These are phyloP conservation scores for Schwanniomyces occidentalis DNA, from an alignment of 805 yeast genomes.

Conservation along the genomic window DNA sequence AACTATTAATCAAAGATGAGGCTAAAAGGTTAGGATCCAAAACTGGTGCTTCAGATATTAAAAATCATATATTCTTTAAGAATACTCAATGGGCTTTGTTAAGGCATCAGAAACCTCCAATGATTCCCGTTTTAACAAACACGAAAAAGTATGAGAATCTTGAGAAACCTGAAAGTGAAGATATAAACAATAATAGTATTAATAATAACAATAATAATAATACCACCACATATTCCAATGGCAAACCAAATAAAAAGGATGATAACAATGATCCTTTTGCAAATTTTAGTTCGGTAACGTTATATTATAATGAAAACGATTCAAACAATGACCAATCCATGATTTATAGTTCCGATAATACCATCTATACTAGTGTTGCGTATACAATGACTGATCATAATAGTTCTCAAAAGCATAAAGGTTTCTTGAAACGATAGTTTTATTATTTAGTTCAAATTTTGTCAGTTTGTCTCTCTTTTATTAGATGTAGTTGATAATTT, in stretches of 20 bases:
- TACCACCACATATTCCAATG: constrained; percentile 48
- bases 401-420: constrained; percentile 24
- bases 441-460: too few relatives aligned
- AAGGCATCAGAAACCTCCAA: constrained; percentile 91
- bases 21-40: constrained; percentile 84
- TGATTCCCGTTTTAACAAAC: constrained; percentile 76
- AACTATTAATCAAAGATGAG: constrained; percentile 86
- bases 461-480: too few relatives aligned
- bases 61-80: constrained; percentile 88
- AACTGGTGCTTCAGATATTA: constrained; percentile 93
- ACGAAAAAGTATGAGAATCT: constrained; percentile 20
- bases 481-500: background rate
- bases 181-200: constrained; percentile 11
- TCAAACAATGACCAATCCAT: constrained; percentile 40
- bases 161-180: constrained; percentile 17
- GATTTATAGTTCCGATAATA: constrained; percentile 44
- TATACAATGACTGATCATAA: constrained; percentile 47
- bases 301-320: constrained; percentile 67
- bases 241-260: constrained; percentile 15
- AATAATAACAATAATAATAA: constrained; percentile 12
- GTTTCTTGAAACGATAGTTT: constrained; percentile 29
- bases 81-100: constrained; percentile 93
- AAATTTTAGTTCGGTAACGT: constrained; percentile 80
- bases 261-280: constrained; percentile 71
- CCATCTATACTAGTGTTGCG: constrained; percentile 53